These are phyloP conservation scores for Apium graveolens DNA, from an alignment of 129 eudicot species.

Conservation along the genomic window DNA sequence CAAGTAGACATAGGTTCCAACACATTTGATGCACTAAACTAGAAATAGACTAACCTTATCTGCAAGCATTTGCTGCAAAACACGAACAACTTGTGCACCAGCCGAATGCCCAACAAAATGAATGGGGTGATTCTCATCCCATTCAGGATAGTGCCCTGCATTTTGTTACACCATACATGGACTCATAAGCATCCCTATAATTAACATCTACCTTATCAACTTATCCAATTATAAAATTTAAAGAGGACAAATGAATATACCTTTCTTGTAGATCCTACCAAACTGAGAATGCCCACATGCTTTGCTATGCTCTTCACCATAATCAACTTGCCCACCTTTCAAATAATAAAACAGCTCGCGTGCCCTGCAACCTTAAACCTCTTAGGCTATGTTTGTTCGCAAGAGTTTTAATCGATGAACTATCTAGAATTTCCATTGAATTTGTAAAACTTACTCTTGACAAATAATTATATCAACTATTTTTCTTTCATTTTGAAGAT, in stretches of 20 bases:
- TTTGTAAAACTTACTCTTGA: too few species aligned
- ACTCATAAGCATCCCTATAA: neutral
- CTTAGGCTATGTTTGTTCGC: neutral
- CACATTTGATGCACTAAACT: neutral
- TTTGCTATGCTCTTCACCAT: conserved; percentile 93
- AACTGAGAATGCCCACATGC: conserved; percentile 88
- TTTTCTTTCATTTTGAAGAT: neutral
- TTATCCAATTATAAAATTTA: neutral
- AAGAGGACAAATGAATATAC: conserved; percentile 8
- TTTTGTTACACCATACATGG: conserved; percentile 4
- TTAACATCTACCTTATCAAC: neutral
- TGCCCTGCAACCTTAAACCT: conserved; percentile 50
- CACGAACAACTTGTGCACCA: conserved; percentile 88
- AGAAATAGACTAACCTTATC: conserved; percentile 51
- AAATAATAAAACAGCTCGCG: conserved; percentile 84
- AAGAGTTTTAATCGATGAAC: neutral
- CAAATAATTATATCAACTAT: neutral
- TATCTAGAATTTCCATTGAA: neutral
- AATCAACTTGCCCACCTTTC: conserved; percentile 95
- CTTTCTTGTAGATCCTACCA: conserved; percentile 71
- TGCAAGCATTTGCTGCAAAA: conserved; percentile 96
- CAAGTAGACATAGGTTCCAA: neutral
- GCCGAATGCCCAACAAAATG: conserved; percentile 99
- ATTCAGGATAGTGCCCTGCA: conserved; percentile 80
- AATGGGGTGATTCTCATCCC: conserved; percentile 98